These are phyloP conservation scores for Cladosporium sp. DNA, from an alignment of 2,329 filamentous ascomycete species.

Conservation along the genomic window DNA sequence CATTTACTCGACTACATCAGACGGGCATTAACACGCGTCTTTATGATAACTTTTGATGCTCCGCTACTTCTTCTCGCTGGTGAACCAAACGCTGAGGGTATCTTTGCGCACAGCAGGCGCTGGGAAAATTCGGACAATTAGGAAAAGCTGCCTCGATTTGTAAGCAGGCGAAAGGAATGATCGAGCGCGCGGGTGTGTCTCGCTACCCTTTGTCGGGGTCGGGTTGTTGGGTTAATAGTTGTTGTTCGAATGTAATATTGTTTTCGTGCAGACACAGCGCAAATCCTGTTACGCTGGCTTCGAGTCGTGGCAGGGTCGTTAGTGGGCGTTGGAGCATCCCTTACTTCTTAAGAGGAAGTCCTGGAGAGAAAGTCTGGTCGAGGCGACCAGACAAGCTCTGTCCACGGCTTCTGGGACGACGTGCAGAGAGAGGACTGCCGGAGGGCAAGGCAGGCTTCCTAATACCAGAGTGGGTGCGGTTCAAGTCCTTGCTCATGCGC, in stretches of 20 bases:
- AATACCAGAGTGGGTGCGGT: slow-evolving; percentile 32
- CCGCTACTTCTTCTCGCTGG: slow-evolving; percentile 7
- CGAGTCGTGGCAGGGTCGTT: slow-evolving; percentile 11
- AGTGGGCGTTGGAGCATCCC: neutral
- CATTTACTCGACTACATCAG: neutral
- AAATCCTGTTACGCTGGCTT: slow-evolving; percentile 20
- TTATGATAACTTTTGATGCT: slow-evolving; percentile 1
- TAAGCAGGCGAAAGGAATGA: neutral
- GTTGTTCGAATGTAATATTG: slow-evolving; percentile 2
- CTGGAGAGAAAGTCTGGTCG: slow-evolving; percentile 21
- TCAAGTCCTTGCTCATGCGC: slow-evolving; percentile 33
- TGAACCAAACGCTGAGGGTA: slow-evolving; percentile 15
- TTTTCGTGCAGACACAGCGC: slow-evolving; percentile 14
- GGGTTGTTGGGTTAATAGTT: neutral
- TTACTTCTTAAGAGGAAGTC: slow-evolving; percentile 11
- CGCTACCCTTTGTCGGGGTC: neutral
- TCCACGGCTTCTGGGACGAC: slow-evolving; percentile 28
- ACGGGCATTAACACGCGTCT: neutral
- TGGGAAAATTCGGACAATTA: slow-evolving; percentile 4
- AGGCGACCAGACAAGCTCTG: slow-evolving; percentile 20
- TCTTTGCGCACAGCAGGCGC: slow-evolving; percentile 15
- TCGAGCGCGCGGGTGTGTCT: neutral
- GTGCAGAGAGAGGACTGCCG: slow-evolving; percentile 26
- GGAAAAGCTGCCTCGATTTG: slow-evolving; percentile 3
- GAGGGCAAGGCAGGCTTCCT: slow-evolving; percentile 27